These are phyloP conservation scores for Apiotrichum gracile DNA, from an alignment of 1,284 basidiomycete genomes.

Conservation along the genomic window DNA sequence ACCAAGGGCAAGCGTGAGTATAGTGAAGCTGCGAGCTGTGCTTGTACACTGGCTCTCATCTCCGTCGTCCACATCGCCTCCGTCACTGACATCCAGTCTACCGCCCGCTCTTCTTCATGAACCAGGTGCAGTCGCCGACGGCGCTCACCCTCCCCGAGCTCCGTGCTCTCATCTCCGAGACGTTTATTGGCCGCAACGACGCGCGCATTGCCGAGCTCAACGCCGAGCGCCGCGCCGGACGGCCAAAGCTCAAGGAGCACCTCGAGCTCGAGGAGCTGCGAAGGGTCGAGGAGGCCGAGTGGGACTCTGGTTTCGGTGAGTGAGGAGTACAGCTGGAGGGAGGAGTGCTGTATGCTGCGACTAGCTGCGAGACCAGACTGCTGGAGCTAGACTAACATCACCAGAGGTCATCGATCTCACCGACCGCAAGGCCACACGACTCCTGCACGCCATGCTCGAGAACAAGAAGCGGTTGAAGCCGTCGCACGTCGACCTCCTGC, in stretches of 20 bases:
- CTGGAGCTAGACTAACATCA: no score
- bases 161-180: constrained; percentile 60
- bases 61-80: background rate
- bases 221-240: constrained; percentile 62
- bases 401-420: constrained; percentile 83
- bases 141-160: constrained; percentile 62
- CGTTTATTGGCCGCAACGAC: constrained; percentile 71
- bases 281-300: constrained; percentile 63
- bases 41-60: background rate
- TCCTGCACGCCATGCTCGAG: constrained; percentile 73
- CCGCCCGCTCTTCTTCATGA: constrained; percentile 71
- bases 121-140: constrained; percentile 57
- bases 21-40: background rate
- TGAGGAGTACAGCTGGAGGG: constrained; percentile 10
- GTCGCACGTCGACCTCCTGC: constrained; percentile 61
- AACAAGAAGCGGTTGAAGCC: constrained; percentile 52
- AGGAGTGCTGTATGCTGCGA: no score
- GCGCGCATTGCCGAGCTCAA: constrained; percentile 60
- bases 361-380: no score
- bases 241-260: constrained; percentile 69
- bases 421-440: constrained; percentile 60
- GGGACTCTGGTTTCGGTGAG: constrained; percentile 76
- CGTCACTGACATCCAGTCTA: constrained; percentile 52
- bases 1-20: constrained; percentile 30
- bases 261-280: constrained; percentile 66